phyloP scores from a whole-genome alignment of 2,329 filamentous ascomycete species.

The Calonectria pseudoreteaudii region DNA sequence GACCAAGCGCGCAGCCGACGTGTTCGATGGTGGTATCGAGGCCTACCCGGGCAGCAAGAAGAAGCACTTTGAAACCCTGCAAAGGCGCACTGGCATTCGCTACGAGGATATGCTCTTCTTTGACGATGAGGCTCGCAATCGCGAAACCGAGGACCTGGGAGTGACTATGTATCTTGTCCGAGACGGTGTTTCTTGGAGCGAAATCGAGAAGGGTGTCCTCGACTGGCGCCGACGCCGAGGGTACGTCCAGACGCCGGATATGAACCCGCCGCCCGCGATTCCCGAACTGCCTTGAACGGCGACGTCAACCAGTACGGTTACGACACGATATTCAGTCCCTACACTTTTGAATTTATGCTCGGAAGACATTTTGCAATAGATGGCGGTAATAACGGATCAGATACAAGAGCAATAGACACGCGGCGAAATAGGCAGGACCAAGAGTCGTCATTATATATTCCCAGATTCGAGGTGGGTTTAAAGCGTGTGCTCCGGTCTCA shows the following conservation, averaged over 20 bases:
- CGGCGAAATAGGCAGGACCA: not conserved
- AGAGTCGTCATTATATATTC: slow-evolving; percentile 10
- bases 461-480: not conserved
- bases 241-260: slow-evolving; percentile 39
- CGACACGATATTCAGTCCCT: not conserved
- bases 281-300: not conserved
- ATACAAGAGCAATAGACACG: slow-evolving; percentile 4
- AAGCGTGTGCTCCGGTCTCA: not conserved
- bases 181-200: slow-evolving; percentile 81
- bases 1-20: slow-evolving; percentile 63
- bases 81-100: slow-evolving; percentile 75
- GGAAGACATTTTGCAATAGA: slow-evolving; percentile 7
- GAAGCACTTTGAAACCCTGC: slow-evolving; percentile 83
- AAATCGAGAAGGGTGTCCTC: slow-evolving; percentile 82
- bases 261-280: not conserved
- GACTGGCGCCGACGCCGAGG: slow-evolving; percentile 83
- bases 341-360: not conserved
- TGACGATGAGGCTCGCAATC: slow-evolving; percentile 89
- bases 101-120: slow-evolving; percentile 96
- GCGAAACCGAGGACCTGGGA: slow-evolving; percentile 82
- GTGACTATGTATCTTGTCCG: slow-evolving; percentile 86
- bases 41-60: slow-evolving; percentile 85
- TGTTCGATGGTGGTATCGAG: slow-evolving; percentile 71
- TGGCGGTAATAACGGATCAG: not conserved
- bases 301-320: not conserved